Base-by-base conservation (phyloP, 2,329 filamentous ascomycete species). In the Ascosphaera aggregata region DNA sequence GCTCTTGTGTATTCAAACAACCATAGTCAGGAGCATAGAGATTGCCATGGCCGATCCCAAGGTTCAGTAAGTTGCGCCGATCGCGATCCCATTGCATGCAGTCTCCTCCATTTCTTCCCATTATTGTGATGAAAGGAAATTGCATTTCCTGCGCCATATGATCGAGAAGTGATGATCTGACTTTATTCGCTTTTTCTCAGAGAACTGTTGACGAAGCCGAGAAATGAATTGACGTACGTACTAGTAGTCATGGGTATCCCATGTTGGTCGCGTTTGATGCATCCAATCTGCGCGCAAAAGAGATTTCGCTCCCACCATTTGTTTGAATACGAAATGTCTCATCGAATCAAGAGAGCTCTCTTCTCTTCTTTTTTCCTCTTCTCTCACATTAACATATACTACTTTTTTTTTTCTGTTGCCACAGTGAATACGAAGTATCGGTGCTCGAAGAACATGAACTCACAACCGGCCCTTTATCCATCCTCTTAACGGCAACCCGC, bases 401-500 rank as follows among this genome's bases (percentile, higher is more conserved):
- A 31, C 27, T 38, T 35, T 27, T 19, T 43, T 17, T 39, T 40
- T 38, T 38, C 41, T 44, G n/a, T n/a, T 18, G 16, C 30, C 39
- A 41, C 51, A 91, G 81, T 45, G 84, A 93, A 64, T 93, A 86
- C 62, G 84, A 93, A 61, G 78, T 93, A 49, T 74, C 78, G 40
- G 75, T 84, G 45, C 66, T 78, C 48, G 77, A 82, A 57, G 76
- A 80, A 54, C 75, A 84, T 57, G 79, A 85, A 59, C 74, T 84
- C 58, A 79, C 73, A 45, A 72, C 75, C 31, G 80, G 80, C 2
- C 80, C 80, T 7, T 69, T 95, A 36, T 94, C 84, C 3, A 89
- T 98, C 52, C 80, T 98, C 43, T 86, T 95, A 64, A 94, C 89
- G 43, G 89, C 89, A 46, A 89, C 94, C 42, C 80, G 85, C 56